Percentiles rank a stretch among this genome's conserved stretches.
phyloP scores from a whole-genome alignment of 768 basidiomycete species.

The Podaxis mareebaensis region DNA sequence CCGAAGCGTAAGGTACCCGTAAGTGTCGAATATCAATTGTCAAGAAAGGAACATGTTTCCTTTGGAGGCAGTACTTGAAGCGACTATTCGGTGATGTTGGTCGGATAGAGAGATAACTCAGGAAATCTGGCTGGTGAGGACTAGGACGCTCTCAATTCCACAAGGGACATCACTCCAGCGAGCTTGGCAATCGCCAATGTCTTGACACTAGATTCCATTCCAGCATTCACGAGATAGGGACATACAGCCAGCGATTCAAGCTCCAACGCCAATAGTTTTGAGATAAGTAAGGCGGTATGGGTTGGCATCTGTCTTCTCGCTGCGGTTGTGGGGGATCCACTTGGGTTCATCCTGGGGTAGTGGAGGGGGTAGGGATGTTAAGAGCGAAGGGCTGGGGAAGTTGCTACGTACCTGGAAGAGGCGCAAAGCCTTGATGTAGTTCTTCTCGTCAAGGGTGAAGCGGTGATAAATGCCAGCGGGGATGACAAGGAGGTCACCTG shows the following conservation, averaged over 20 bases:
- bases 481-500: constrained; percentile 84
- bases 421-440: constrained; percentile 75
- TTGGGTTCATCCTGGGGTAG: constrained; percentile 82
- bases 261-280: constrained; percentile 43
- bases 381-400: not conserved
- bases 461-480: constrained; percentile 94
- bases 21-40: too few species aligned
- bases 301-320: constrained; percentile 62
- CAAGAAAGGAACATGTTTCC: too few species aligned
- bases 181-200: too few species aligned
- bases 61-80: too few species aligned
- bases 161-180: too few species aligned
- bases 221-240: not conserved
- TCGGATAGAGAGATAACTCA: too few species aligned
- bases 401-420: constrained; percentile 72
- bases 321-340: constrained; percentile 80
- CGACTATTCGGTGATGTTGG: too few species aligned
- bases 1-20: too few species aligned
- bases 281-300: constrained; percentile 64
- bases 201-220: too few species aligned
- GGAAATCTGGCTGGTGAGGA: too few species aligned
- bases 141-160: too few species aligned
- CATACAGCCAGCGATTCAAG: constrained; percentile 22
- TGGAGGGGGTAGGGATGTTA: not conserved
- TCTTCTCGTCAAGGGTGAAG: constrained; percentile 81